Evolutionary conservation across 2,329 filamentous ascomycete species (phyloP), one percentile per base, ranked within the genome.

Genomic region (Nemania sp.): DNA sequence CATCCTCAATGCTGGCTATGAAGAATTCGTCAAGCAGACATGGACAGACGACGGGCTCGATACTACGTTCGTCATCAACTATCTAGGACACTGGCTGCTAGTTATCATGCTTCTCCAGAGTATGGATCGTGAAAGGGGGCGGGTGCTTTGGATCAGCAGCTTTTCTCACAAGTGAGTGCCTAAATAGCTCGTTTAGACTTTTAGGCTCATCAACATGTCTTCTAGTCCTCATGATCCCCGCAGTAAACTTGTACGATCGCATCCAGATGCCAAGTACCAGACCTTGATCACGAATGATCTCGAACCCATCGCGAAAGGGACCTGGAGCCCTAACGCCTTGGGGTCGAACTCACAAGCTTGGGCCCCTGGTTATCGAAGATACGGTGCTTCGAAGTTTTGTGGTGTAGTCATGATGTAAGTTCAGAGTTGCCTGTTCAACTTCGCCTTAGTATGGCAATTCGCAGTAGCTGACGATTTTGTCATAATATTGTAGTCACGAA

Each of bases 131-230:
- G 44, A 57, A 5, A 5, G 6, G 0, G 65, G 65, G 0, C 39
- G 62, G 4, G 56, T 67, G 3, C 54, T 67, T 3, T 23, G 62
- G 0, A 24, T 65, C 31, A 60, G 62, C 15, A 64, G 63, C 11
- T 24, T 28, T 8, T 9, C n/a, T 19, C 71, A 73, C 40, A 66
- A 74, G 71, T 73, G 60, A 62, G 68, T 60, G n/a, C n/a, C n/a
- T n/a, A n/a, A n/a, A n/a, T n/a, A n/a, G n/a, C n/a, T n/a, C n/a
- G n/a, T n/a, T n/a, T n/a, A n/a, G n/a, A 6, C 19, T 14, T 14
- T n/a, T n/a, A n/a, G n/a, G n/a, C 28, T 31, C n/a, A 9, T 4
- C 5, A 1, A 31, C 28, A 12, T 6, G n/a, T 6, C 17, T 2
- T 22, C 23, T 23, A 58, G 56, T 28, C 49, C 49, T 6, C 1